Conservation (phyloP, 441 rosid species). For the Arabidopsis hybrid region DNA sequence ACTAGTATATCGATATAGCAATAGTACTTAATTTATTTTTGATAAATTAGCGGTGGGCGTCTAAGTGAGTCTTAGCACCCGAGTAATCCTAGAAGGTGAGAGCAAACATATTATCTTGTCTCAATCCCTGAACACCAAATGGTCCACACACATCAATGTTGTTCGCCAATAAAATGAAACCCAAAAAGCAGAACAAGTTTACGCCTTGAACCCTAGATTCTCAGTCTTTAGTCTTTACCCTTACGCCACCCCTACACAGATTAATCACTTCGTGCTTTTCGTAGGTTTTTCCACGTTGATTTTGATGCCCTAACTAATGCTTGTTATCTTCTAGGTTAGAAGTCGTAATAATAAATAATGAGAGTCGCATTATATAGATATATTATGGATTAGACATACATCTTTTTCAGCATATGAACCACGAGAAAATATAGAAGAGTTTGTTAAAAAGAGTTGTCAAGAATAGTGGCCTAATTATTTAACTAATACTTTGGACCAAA, state of each 20-base stretch:
- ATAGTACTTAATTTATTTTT: too few species aligned
- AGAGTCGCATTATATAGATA: conserved; percentile 36
- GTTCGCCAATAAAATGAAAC: background rate
- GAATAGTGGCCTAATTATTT: conserved; percentile 36
- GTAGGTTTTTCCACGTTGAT: conserved; percentile 19
- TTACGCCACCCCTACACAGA: background rate
- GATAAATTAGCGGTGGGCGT: too few species aligned
- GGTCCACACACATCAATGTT: background rate
- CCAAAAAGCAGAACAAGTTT: background rate
- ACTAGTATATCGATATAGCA: too few species aligned
- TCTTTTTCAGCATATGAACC: conserved; percentile 11
- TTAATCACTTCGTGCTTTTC: background rate
- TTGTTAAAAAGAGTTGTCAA: conserved; percentile 43
- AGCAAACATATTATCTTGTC: background rate
- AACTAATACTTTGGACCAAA: conserved; percentile 27
- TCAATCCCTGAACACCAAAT: background rate
- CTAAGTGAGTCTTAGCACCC: too few species aligned
- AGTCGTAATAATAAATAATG: conserved; percentile 23
- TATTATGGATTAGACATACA: conserved; percentile 38
- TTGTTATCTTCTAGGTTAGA: conserved; percentile 12
- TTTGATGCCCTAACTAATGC: conserved; percentile 21
- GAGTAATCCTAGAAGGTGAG: background rate
- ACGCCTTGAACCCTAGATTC: background rate
- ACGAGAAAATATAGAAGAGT: conserved; percentile 22
- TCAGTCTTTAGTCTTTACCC: background rate